phyloP scores from a whole-genome alignment of 2,329 filamentous ascomycete species.

The Cladophialophora chaetospira region DNA sequence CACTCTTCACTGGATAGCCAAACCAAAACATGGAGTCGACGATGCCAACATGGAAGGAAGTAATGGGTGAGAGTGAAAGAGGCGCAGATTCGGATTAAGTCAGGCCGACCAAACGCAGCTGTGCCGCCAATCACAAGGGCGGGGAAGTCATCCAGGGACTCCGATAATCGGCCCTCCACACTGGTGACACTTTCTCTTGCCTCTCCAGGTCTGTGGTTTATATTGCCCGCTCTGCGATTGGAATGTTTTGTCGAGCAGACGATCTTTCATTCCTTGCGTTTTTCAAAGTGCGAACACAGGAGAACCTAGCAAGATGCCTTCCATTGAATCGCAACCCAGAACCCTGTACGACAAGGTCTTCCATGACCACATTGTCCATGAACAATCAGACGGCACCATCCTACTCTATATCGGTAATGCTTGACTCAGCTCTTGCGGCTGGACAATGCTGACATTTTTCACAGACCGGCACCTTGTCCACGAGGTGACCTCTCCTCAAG shows the following conservation, averaged over 20 bases:
- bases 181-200: neutral
- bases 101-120: too few species aligned
- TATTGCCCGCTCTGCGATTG: constrained; percentile 19
- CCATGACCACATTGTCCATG: constrained; percentile 88
- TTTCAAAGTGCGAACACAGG: neutral
- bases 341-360: constrained; percentile 99
- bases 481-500: constrained; percentile 99
- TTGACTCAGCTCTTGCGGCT: constrained; percentile 3
- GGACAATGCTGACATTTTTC: constrained; percentile 25
- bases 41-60: too few species aligned
- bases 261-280: neutral
- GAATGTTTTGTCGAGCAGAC: neutral
- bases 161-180: constrained; percentile 24
- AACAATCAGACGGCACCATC: constrained; percentile 90
- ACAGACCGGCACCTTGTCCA: constrained; percentile 92
- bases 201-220: constrained; percentile 15
- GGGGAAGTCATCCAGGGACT: constrained; percentile 22
- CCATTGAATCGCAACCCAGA: constrained; percentile 68
- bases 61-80: too few species aligned
- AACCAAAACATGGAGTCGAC: too few species aligned
- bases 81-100: too few species aligned
- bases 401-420: constrained; percentile 88
- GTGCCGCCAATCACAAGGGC: constrained; percentile 17
- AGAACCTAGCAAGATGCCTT: constrained; percentile 66
- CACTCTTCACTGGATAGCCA: too few species aligned